Base-by-base conservation (phyloP, 805 yeast genomes). In the Cephaloascus albidus region DNA sequence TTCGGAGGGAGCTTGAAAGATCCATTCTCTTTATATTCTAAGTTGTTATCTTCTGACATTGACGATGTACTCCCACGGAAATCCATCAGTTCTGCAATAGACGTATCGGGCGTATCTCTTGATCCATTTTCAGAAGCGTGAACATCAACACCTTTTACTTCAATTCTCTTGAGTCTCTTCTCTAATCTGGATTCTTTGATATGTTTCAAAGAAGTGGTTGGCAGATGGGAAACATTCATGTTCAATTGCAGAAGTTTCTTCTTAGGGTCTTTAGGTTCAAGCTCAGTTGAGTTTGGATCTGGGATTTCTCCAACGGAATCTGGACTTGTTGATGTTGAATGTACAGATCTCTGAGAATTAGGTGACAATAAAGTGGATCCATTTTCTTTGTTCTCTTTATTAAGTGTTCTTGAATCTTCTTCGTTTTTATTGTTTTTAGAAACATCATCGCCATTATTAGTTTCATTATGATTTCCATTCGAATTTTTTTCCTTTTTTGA, bases 1-100 rank as follows among this genome's bases (percentile, higher is more conserved):
- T 62, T 61, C 2, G 71, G 71, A 1, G 72, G 73, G 5, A 77
- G 68, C 10, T 56, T 49, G 28, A 73, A 53, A 8, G 51, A 48
- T 15, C 40, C 43, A 3, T n/a, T n/a, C n/a, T n/a, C n/a, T 23
- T 23, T 23, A 8, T 8, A 8, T 8, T 23, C 28, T 12, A 8
- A 6, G 12, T 23, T 12, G 12, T 23, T 12, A 23, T 23, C 6
- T 12, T 23, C 28, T 23, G 6, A 12, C 12, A 12, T 23, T 8
- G 28, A 8, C 6, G 28, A 23, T 12, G 12, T 8, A 12, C 28
- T 23, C 28, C 28, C 28, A 8, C 10, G 6, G 10, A 12, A 23
- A 12, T 23, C 28, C 10, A 12, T 23, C n/a, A n/a, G n/a, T n/a
- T n/a, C n/a, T n/a, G n/a, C n/a, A n/a, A n/a, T n/a, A n/a, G n/a